phyloP scores from a whole-genome alignment of 129 eudicot genomes.

The Flaveria robusta region DNA sequence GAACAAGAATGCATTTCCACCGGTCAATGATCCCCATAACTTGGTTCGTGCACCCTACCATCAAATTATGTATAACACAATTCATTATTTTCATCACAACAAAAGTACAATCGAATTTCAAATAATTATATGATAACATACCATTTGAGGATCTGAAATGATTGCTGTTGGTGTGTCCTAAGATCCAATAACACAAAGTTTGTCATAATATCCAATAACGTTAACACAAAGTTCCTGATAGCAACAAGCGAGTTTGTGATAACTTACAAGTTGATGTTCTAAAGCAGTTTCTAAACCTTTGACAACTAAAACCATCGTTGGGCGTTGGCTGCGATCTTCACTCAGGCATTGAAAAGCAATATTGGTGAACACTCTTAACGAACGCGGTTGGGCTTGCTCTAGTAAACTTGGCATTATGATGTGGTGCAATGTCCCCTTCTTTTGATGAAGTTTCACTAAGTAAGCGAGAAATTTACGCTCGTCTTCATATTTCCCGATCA shows the following conservation, averaged over 20 bases:
- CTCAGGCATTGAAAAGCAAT: slow-evolving; percentile 22
- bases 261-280: slow-evolving; percentile 9
- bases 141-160: slow-evolving; percentile 6
- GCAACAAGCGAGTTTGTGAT: neutral
- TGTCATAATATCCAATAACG: neutral
- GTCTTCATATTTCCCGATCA: neutral
- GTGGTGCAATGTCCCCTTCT: neutral
- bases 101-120: neutral
- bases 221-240: neutral
- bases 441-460: neutral
- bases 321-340: neutral
- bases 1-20: slow-evolving; percentile 14
- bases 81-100: neutral
- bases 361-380: neutral
- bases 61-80: neutral
- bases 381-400: neutral
- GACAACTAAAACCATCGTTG: neutral
- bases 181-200: neutral
- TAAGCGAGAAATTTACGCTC: neutral
- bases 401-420: neutral
- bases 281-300: slow-evolving; percentile 12
- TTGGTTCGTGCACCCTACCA: slow-evolving; percentile 14
- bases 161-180: neutral
- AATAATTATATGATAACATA: neutral
- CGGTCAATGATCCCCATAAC: slow-evolving; percentile 18